A percentile compares a stretch with the other conserved stretches of the same genome.
These are phyloP conservation scores for Paulownia fortunei DNA, from an alignment of 257 asterid species.

Conservation along the genomic window DNA sequence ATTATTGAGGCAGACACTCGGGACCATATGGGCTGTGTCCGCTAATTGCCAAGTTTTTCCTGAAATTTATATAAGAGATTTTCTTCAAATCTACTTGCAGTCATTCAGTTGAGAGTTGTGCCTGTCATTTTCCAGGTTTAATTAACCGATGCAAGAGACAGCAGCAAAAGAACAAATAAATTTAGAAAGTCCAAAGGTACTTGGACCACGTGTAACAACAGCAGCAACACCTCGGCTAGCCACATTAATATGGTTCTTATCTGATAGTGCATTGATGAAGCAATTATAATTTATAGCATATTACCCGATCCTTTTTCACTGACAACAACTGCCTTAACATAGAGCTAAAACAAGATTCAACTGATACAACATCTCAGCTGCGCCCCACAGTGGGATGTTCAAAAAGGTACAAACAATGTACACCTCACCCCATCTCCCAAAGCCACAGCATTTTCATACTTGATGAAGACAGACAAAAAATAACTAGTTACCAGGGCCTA, in stretches of 20 bases:
- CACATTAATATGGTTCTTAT: background rate
- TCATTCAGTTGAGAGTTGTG: background rate
- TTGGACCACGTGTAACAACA: constrained; percentile 1
- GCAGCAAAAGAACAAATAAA: background rate
- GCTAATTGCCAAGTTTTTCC: background rate
- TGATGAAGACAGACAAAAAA: background rate
- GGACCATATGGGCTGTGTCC: background rate
- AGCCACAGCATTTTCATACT: background rate
- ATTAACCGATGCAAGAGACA: constrained; percentile 4
- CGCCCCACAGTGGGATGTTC: background rate
- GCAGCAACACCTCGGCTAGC: background rate
- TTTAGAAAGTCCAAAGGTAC: background rate
- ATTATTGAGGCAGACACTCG: background rate
- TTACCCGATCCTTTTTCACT: background rate
- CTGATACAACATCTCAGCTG: background rate
- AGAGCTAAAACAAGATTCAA: background rate
- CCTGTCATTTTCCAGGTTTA: background rate
- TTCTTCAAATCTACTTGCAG: background rate
- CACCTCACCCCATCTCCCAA: background rate
- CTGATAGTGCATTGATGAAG: background rate
- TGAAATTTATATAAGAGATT: background rate
- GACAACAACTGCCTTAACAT: background rate
- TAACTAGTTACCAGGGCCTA: background rate
- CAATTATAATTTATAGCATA: background rate
- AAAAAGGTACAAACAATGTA: background rate